phyloP scores from a whole-genome alignment of 192 early-diverging fungal species.

The Backusella liffmaniae region DNA sequence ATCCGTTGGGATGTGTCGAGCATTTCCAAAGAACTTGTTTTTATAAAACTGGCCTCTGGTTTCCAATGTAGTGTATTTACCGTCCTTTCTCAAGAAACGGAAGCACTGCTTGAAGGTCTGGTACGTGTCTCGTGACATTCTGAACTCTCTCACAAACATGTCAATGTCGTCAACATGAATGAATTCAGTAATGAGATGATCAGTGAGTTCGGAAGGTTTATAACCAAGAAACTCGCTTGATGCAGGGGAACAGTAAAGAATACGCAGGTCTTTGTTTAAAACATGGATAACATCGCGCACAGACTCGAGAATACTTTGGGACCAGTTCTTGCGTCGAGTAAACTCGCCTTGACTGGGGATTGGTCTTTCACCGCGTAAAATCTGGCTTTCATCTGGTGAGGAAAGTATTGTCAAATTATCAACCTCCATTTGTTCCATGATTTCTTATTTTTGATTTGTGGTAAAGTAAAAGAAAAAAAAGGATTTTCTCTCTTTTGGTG shows the following conservation, averaged over 20 bases:
- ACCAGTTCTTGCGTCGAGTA: conserved; percentile 40
- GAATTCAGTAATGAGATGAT: conserved; percentile 30
- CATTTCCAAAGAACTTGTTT: conserved; percentile 31
- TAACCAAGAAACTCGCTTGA: conserved; percentile 36
- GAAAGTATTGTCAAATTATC: neutral
- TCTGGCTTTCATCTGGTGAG: neutral
- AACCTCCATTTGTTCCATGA: neutral
- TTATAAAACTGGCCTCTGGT: conserved; percentile 26
- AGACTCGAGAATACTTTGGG: conserved; percentile 29
- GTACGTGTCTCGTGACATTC: neutral
- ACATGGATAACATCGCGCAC: conserved; percentile 36
- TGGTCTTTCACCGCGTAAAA: neutral
- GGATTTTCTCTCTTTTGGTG: neutral
- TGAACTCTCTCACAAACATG: conserved; percentile 33
- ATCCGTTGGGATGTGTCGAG: conserved; percentile 27
- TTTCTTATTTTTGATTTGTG: neutral
- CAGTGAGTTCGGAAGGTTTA: conserved; percentile 26
- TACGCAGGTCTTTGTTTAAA: conserved; percentile 18
- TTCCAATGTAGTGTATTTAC: conserved; percentile 31
- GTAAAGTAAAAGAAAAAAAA: neutral
- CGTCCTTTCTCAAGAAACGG: conserved; percentile 34
- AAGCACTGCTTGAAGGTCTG: conserved; percentile 24
- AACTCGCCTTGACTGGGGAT: conserved; percentile 19
- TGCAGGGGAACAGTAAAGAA: conserved; percentile 35
- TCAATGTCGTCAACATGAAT: conserved; percentile 36